phyloP scores from a whole-genome alignment of 2,329 filamentous ascomycete species.

The Hypoxylon sp. region DNA sequence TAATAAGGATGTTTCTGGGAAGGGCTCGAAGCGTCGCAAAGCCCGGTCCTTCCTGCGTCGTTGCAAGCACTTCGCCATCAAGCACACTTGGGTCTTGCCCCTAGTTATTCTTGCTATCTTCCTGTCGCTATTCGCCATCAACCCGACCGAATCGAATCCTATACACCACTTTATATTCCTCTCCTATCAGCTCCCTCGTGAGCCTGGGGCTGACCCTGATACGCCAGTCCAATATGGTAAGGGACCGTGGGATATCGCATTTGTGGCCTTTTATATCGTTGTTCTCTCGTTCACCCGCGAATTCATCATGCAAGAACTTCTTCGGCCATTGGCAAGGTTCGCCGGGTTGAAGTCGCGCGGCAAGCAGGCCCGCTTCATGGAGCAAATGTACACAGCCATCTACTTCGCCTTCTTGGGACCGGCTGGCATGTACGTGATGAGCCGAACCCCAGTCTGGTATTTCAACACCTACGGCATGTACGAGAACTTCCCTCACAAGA shows the following conservation, averaged over 20 bases:
- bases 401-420: slow-evolving; percentile 90
- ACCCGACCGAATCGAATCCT: slow-evolving; percentile 83
- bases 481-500: slow-evolving; percentile 84
- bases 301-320: slow-evolving; percentile 92
- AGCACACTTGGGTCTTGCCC: slow-evolving; percentile 74
- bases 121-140: slow-evolving; percentile 76
- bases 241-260: slow-evolving; percentile 85
- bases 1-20: slow-evolving; percentile 53
- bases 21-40: slow-evolving; percentile 67
- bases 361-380: slow-evolving; percentile 94
- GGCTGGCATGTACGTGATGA: slow-evolving; percentile 91
- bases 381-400: slow-evolving; percentile 92
- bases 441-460: slow-evolving; percentile 91
- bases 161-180: slow-evolving; percentile 87
- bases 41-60: slow-evolving; percentile 67
- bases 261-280: slow-evolving; percentile 89
- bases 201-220: slow-evolving; percentile 55
- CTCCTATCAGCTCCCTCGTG: slow-evolving; percentile 79
- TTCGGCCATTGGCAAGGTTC: slow-evolving; percentile 79
- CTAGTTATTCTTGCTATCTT: slow-evolving; percentile 75
- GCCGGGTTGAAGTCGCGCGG: slow-evolving; percentile 77
- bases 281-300: slow-evolving; percentile 94
- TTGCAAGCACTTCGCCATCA: slow-evolving; percentile 63
- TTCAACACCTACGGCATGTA: slow-evolving; percentile 95
- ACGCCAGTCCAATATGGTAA: slow-evolving; percentile 82